Conservation (phyloP, 352 stramenopile species). For the Halophytophthora polymorphica region DNA sequence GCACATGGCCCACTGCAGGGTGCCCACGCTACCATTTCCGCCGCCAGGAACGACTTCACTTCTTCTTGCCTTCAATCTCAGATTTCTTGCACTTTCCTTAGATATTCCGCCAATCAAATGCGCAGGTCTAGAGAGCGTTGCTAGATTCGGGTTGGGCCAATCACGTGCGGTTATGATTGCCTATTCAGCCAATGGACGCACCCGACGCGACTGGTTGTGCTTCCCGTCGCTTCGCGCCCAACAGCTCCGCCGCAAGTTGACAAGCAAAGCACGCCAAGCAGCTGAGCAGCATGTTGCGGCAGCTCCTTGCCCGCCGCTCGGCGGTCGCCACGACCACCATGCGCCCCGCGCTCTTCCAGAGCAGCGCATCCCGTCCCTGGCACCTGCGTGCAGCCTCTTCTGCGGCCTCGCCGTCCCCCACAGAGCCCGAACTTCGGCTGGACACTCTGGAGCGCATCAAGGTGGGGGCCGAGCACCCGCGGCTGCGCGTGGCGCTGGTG, state of each 20-base stretch:
- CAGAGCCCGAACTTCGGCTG: constrained; percentile 23
- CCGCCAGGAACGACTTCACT: no score
- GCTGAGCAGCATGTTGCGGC: constrained; percentile 31
- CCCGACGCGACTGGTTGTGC: neutral
- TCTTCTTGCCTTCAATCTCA: no score
- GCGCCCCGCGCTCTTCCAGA: constrained; percentile 11
- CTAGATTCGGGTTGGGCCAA: neutral
- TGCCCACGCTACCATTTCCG: no score
- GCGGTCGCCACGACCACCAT: constrained; percentile 19
- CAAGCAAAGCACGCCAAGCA: constrained; percentile 1
- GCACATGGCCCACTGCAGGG: no score
- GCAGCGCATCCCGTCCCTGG: constrained; percentile 10
- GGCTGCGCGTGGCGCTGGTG: constrained; percentile 76
- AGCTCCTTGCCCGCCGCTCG: constrained; percentile 20
- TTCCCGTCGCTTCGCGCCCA: no score
- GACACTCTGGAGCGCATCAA: constrained; percentile 36
- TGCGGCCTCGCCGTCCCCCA: neutral
- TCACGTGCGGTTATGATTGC: neutral
- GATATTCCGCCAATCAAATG: constrained; percentile 25
- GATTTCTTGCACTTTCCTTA: neutral
- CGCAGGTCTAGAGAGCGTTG: no score
- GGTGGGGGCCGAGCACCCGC: constrained; percentile 33
- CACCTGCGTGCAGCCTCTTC: constrained; percentile 10
- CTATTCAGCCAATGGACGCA: neutral
- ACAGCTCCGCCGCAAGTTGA: neutral